A percentile compares a stretch with the other conserved stretches of the same genome.
These are phyloP conservation scores for Sporopachydermia lactativora DNA, from an alignment of 805 yeast species.

Conservation along the genomic window DNA sequence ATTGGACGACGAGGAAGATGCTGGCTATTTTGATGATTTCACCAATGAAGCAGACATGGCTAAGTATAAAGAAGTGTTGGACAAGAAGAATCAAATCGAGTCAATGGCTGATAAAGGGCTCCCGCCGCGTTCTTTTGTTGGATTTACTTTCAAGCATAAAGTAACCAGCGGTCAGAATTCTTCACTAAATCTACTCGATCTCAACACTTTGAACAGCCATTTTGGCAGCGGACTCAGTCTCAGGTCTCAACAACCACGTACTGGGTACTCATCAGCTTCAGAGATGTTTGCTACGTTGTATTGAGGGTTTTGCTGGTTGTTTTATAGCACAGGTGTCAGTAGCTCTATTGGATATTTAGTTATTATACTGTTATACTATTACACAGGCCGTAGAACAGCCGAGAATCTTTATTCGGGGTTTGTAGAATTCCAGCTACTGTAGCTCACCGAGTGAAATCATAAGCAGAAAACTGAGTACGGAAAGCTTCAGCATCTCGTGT, in stretches of 20 bases:
- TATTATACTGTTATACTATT: background rate
- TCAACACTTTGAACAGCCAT: too few relatives aligned
- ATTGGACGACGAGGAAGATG: conserved; percentile 92
- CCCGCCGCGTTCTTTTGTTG: conserved; percentile 61
- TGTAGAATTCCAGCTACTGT: too few relatives aligned
- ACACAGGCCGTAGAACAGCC: too few relatives aligned
- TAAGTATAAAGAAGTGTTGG: conserved; percentile 92
- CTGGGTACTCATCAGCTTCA: too few relatives aligned
- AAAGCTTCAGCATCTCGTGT: conserved; percentile 46
- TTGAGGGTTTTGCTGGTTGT: background rate
- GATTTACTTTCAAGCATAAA: conserved; percentile 90
- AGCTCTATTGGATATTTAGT: too few relatives aligned
- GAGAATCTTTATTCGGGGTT: too few relatives aligned
- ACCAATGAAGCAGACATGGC: conserved; percentile 95
- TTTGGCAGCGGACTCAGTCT: too few relatives aligned
- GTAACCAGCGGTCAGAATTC: too few relatives aligned
- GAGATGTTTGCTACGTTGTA: conserved; percentile 2
- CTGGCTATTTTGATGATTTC: conserved; percentile 97
- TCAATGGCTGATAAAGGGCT: conserved; percentile 54
- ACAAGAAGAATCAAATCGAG: conserved; percentile 78
- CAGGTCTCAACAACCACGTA: too few relatives aligned
- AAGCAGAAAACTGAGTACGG: conserved; percentile 36
- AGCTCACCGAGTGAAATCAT: conserved; percentile 44
- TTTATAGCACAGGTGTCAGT: too few relatives aligned
- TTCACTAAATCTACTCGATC: too few relatives aligned